Conservation (phyloP, 1,284 basidiomycete species). For the Ustilago xerochloae region DNA sequence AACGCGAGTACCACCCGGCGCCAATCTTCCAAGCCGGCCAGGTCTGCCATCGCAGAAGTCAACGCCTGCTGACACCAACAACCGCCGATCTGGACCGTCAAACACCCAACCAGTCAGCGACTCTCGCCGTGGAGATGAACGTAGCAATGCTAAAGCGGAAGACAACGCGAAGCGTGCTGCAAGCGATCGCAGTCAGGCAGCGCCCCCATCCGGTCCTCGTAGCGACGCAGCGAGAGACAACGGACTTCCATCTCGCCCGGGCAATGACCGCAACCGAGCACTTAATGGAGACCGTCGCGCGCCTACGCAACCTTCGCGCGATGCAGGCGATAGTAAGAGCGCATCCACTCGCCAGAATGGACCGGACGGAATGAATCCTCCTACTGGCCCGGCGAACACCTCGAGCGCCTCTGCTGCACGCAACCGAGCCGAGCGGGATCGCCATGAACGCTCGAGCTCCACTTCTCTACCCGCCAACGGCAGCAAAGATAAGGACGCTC, state of each 20-base stretch:
- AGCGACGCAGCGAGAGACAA: constrained; percentile 10
- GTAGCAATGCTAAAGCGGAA: constrained; percentile 4
- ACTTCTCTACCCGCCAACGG: constrained; percentile 3
- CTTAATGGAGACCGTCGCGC: constrained; percentile 12
- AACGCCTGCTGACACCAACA: constrained; percentile 9
- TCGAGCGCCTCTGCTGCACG: constrained; percentile 22
- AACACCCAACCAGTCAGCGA: constrained; percentile 2
- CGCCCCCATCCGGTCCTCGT: constrained; percentile 20
- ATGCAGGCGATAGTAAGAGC: constrained; percentile 5
- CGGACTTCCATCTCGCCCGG: constrained; percentile 24
- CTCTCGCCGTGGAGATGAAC: constrained; percentile 15
- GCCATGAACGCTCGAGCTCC: constrained; percentile 13
- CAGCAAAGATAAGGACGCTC: constrained; percentile 25
- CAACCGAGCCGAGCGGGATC: constrained; percentile 27
- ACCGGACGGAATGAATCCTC: constrained; percentile 27
- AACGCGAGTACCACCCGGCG: constrained; percentile 26
- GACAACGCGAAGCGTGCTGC: constrained; percentile 11
- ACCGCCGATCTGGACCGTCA: constrained; percentile 14
- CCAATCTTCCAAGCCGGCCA: constrained; percentile 36
- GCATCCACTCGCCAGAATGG: neutral
- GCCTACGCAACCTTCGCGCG: constrained; percentile 7
- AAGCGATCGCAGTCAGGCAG: constrained; percentile 1
- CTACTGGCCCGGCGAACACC: constrained; percentile 25
- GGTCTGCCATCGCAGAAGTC: constrained; percentile 17
- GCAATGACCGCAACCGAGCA: constrained; percentile 11